Percentiles rank a stretch among this genome's conserved stretches.
phyloP scores from a whole-genome alignment of 73 alveolate species.

The Blepharisma japonicum region DNA sequence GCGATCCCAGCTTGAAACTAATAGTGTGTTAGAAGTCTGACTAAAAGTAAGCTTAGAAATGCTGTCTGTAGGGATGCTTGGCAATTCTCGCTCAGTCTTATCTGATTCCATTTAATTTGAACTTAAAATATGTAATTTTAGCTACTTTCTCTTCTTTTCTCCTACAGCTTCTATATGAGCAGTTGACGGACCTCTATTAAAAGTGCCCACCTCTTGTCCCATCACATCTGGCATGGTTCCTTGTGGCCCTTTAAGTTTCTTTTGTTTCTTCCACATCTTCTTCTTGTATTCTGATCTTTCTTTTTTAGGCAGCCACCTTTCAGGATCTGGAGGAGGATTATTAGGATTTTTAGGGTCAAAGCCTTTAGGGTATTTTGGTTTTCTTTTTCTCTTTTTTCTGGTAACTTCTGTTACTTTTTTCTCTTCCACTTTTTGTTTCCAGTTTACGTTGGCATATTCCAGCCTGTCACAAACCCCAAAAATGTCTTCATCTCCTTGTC shows the following conservation, averaged over 20 bases:
- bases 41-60: conserved; percentile 30
- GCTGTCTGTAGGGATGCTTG: conserved; percentile 26
- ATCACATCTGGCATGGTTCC: conserved; percentile 19
- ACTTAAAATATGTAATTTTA: too few species aligned
- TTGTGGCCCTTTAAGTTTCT: conserved; percentile 27
- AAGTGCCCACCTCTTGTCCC: conserved; percentile 14
- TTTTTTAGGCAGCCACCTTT: conserved; percentile 34
- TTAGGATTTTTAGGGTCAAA: conserved; percentile 32
- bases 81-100: not conserved
- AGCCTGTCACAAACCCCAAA: not conserved
- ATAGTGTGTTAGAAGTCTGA: conserved; percentile 22
- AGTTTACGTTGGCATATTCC: conserved; percentile 4
- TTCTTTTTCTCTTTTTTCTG: conserved; percentile 9
- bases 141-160: conserved; percentile 29
- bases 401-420: not conserved
- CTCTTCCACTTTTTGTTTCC: conserved; percentile 9
- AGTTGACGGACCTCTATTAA: conserved; percentile 23
- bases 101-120: not conserved
- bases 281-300: conserved; percentile 25
- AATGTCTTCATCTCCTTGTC: not conserved
- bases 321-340: conserved; percentile 29
- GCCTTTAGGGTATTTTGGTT: conserved; percentile 36
- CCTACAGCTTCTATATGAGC: conserved; percentile 34
- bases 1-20: conserved; percentile 41
- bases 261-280: not conserved